Base-by-base conservation (phyloP, 805 yeast genomes). In the Saturnispora serradocipensis region DNA sequence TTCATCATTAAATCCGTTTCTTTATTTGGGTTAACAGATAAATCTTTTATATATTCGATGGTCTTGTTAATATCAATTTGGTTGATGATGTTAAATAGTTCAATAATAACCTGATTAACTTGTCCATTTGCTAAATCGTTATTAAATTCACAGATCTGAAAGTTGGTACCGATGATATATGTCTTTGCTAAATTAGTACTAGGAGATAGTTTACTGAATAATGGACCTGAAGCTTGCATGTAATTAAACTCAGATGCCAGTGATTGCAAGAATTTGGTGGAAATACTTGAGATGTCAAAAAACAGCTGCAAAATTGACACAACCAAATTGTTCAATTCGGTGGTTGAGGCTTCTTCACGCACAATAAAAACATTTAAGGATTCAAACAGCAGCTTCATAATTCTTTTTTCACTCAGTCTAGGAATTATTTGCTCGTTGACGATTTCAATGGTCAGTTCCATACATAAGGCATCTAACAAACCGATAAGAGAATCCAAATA, bases 381-480 rank as follows among this genome's bases (percentile, higher is more conserved):
- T 4, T 45, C 34, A 43, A 52, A 50, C 5, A 54, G 35, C 15
- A 30, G 69, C 2, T 58, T 59, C 39, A 74, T 60, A 1, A 76
- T 66, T 0, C 53, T 54, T 16, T 52, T 52, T 3, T 52, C 42
- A 30, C 54, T 49, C 22, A 64, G 46, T 44, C 62, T 62, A 4
- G 59, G 58, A 8, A 63, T 43, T n/a, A 65, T 45, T n/a, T 51
- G 48, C 5, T 53, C 53, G 35, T 64, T 59, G 46, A 86, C 75
- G n/a, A 61, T 56, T 4, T 75, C 81, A 24, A 80, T 82, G 8
- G 84, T 77, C 11, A 82, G 77, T 58, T 81, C 78, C 20, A 84
- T 79, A 16, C 60, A 54, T 46, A 89, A 70, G 1, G 84, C 84
- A 18, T 82, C 80, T 6, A 82, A 65, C 50, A 88, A 72, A 0